Evolutionary conservation across 495 filamentous ascomycete species (phyloP), one percentile per base, ranked within the genome.

Genomic region (Cercophora sp.): DNA sequence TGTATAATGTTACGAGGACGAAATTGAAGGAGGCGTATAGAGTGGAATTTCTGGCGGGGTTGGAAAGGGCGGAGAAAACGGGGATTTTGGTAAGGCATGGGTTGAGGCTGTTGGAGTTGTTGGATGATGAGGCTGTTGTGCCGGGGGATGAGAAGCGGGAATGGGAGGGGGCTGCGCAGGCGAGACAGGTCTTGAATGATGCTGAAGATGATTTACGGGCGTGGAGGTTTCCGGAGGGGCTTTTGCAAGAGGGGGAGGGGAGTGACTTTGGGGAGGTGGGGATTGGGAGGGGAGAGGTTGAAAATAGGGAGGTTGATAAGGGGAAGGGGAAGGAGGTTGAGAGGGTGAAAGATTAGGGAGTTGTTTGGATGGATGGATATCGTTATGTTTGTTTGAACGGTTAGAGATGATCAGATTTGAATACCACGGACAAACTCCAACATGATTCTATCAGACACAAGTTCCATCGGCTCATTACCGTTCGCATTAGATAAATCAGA

Each of bases 61-160:
- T 97, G 59, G 93, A 97, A 73, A 87, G 92, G 36, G 89, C 89
- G 9, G 93, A 97, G 71, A 97, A 97, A 75, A 92, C 96, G 69
- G 86, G 87, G 55, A 86, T 98, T 50, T 82, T 98, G 18, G 94
- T 94, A 25, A 84, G 84, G 37, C 91, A 98, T 61, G 90, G 88
- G 11, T 85, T 89, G 27, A 83, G 89, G 24, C 77, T 98, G 39
- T 72, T 98, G 16, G 83, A 89, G 51, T 83, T 90, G 43, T 78
- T 98, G n/a, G 93, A 98, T 63, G 92, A 96, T 67, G 85, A 84
- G 0, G 87, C 93, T 2, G 82, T 96, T 15, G 85, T 96, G 1
- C 93, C 93, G 2, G 93, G 93, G 27, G 88, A 96, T 64, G 60
- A 78, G 2, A 81, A 84, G 32, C 75, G 76, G 9, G 71, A 76